Conservation (phyloP, 176 grass and related monocot genomes). For the Carex pumila region DNA sequence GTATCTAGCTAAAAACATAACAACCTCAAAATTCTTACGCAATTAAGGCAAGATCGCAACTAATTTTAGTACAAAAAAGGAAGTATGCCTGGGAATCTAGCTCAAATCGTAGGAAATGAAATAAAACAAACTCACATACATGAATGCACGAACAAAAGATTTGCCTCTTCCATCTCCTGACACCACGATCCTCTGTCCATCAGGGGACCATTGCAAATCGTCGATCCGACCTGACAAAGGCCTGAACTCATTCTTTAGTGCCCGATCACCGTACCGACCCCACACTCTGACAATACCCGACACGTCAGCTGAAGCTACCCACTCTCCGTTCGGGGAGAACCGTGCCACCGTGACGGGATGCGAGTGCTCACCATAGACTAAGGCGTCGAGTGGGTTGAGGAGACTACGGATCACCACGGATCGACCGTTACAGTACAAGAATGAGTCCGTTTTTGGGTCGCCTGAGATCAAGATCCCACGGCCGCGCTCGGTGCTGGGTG, state of each 20-base stretch:
- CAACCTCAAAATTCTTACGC: neutral
- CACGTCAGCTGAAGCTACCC: slow-evolving; percentile 86
- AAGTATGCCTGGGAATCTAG: neutral
- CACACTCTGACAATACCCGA: slow-evolving; percentile 76
- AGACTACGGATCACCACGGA: slow-evolving; percentile 87
- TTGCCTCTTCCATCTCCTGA: slow-evolving; percentile 90
- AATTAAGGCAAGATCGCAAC: neutral
- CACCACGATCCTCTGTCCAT: slow-evolving; percentile 80
- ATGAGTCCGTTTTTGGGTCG: slow-evolving; percentile 54
- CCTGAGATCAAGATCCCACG: slow-evolving; percentile 77
- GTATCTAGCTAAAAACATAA: neutral
- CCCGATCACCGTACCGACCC: slow-evolving; percentile 84
- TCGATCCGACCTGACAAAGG: slow-evolving; percentile 82
- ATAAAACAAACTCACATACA: slow-evolving; percentile 35
- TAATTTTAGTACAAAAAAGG: neutral
- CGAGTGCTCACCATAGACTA: slow-evolving; percentile 77
- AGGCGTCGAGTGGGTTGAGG: slow-evolving; percentile 51
- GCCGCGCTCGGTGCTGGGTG: slow-evolving; percentile 87
- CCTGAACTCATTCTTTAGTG: slow-evolving; percentile 89
- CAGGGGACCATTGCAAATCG: slow-evolving; percentile 93
- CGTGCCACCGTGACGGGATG: slow-evolving; percentile 81
- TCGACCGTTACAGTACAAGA: slow-evolving; percentile 73
- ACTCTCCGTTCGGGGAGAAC: slow-evolving; percentile 95
- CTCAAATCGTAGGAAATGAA: neutral
- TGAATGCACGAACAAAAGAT: slow-evolving; percentile 81